Percentiles rank a stretch among this genome's conserved stretches.
Conservation (phyloP, 2,329 filamentous ascomycete genomes). For the Fusarium sp. region DNA sequence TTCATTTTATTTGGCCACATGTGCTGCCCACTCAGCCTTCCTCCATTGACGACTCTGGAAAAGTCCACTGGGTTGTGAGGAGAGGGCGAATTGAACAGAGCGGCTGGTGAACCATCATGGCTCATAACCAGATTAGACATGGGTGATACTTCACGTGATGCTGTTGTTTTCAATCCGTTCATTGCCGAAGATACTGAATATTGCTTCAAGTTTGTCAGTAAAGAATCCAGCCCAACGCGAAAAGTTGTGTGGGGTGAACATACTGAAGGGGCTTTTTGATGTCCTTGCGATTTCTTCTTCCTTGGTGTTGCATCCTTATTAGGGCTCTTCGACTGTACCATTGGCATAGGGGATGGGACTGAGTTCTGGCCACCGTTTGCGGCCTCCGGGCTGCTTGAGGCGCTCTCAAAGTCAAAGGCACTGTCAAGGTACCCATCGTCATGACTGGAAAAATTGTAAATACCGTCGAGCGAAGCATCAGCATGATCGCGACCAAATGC, state of each 20-base stretch:
- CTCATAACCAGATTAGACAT: slow-evolving; percentile 61
- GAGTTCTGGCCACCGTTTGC: slow-evolving; percentile 39
- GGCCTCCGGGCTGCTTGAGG: slow-evolving; percentile 64
- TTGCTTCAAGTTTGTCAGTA: slow-evolving; percentile 53
- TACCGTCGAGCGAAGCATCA: slow-evolving; percentile 42
- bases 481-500: slow-evolving; percentile 46
- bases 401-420: slow-evolving; percentile 67
- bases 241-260: slow-evolving; percentile 32
- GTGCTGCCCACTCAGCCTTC: slow-evolving; percentile 36
- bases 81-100: slow-evolving; percentile 59
- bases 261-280: slow-evolving; percentile 53
- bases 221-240: background rate
- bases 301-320: slow-evolving; percentile 42
- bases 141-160: slow-evolving; percentile 64
- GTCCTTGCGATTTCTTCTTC: slow-evolving; percentile 36
- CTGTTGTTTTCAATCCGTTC: slow-evolving; percentile 57
- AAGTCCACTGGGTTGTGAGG: slow-evolving; percentile 54
- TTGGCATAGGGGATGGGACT: slow-evolving; percentile 57
- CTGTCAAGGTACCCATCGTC: slow-evolving; percentile 58
- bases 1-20: slow-evolving; percentile 51
- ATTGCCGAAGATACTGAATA: slow-evolving; percentile 61
- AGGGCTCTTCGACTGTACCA: slow-evolving; percentile 49
- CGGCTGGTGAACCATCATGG: slow-evolving; percentile 61
- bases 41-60: slow-evolving; percentile 44
- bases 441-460: slow-evolving; percentile 48